A percentile compares a stretch with the other conserved stretches of the same genome.
phyloP scores from a whole-genome alignment of 164 flowering plant species.

The Nelumbo lutea region DNA sequence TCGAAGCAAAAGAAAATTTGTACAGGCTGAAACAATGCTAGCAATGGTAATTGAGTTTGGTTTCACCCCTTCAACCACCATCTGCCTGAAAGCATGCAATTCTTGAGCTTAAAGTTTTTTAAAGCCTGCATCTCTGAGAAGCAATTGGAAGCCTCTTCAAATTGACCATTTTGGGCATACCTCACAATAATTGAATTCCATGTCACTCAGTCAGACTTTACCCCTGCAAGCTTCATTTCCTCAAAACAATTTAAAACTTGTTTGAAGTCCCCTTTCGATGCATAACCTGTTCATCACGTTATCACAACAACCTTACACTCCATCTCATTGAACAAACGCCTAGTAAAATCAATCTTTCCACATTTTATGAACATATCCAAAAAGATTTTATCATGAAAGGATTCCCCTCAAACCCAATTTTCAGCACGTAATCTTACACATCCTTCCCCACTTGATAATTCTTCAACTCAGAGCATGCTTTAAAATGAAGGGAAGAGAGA shows the following conservation, averaged over 20 bases:
- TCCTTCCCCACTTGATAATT: conserved; percentile 25
- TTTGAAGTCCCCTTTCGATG: conserved; percentile 29
- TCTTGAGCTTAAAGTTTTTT: conserved; percentile 19
- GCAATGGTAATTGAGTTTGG: conserved; percentile 31
- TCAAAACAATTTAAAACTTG: conserved; percentile 23
- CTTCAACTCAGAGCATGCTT: conserved; percentile 35
- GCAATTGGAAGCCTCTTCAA: conserved; percentile 26
- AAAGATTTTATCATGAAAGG: conserved; percentile 23
- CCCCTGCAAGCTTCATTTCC: conserved; percentile 28
- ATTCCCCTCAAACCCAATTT: conserved; percentile 38
- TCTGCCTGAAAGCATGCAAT: conserved; percentile 24
- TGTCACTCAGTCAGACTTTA: conserved; percentile 32
- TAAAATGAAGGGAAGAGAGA: no score
- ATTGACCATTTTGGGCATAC: conserved; percentile 30
- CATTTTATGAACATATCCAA: conserved; percentile 25
- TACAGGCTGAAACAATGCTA: conserved; percentile 31
- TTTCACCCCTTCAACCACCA: conserved; percentile 27
- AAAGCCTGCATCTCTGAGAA: conserved; percentile 18
- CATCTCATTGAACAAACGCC: conserved; percentile 23
- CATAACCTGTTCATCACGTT: conserved; percentile 36
- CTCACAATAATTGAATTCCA: conserved; percentile 37
- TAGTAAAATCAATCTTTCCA: conserved; percentile 29
- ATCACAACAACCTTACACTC: conserved; percentile 29
- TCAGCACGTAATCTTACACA: conserved; percentile 34
- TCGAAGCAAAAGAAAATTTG: conserved; percentile 21